phyloP scores from a whole-genome alignment of 2,329 filamentous ascomycete species.

The Albophoma yamanashiensis region DNA sequence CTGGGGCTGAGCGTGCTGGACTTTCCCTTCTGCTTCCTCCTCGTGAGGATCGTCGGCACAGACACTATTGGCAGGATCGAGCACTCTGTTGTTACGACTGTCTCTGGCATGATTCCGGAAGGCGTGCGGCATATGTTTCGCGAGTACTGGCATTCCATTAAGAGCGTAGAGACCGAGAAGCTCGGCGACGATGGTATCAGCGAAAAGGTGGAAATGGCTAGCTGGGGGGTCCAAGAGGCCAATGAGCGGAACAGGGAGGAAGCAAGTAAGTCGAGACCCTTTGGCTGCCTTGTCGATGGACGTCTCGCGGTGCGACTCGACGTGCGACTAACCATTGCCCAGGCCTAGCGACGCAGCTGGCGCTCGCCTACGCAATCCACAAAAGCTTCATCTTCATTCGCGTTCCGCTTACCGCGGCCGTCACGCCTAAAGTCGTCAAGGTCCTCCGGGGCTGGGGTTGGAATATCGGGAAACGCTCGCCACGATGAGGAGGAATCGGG shows the following conservation, averaged over 20 bases:
- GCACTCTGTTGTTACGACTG: conserved; percentile 51
- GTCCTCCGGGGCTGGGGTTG: conserved; percentile 80
- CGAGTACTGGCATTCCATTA: conserved; percentile 36
- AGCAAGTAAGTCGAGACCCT: conserved; percentile 54
- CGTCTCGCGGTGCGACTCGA: not conserved
- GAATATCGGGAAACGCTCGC: conserved; percentile 71
- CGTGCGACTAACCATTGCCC: conserved; percentile 11
- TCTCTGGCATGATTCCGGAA: conserved; percentile 49
- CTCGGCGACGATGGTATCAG: conserved; percentile 31
- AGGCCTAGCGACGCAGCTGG: conserved; percentile 71
- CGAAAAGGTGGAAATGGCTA: conserved; percentile 38
- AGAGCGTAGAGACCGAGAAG: conserved; percentile 31
- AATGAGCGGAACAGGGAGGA: conserved; percentile 49
- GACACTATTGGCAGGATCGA: conserved; percentile 69
- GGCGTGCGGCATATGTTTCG: conserved; percentile 42
- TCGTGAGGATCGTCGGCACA: conserved; percentile 72
- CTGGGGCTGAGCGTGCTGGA: conserved; percentile 72
- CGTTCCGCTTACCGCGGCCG: conserved; percentile 82
- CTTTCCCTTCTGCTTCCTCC: conserved; percentile 89
- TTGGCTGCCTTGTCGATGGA: not conserved
- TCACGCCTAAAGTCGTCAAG: conserved; percentile 92
- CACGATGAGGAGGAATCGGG: conserved; percentile 3
- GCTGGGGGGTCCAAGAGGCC: conserved; percentile 54
- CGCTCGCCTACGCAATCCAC: conserved; percentile 91
- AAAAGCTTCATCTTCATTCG: conserved; percentile 95